Evolutionary conservation across 257 asterid species (phyloP), one percentile per base, ranked within the genome.

Genomic region (Penstemon eatonii): DNA sequence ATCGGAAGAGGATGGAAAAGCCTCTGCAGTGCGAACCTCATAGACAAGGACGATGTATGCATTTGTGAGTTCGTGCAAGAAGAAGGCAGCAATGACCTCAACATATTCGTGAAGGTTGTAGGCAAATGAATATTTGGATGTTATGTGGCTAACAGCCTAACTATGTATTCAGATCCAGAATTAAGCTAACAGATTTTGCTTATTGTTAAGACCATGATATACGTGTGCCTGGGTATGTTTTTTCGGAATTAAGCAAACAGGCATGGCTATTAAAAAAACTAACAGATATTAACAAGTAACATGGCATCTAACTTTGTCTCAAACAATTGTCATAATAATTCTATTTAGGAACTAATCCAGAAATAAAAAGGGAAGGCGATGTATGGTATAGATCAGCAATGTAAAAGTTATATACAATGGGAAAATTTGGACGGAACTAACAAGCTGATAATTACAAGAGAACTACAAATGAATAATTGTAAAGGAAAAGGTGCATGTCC

Each of bases 401-500:
- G 33, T 25, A 25, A 25, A 25, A 25, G 33, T 1, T 25, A 25
- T 25, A 25, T 25, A 25, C 33, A 25, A 25, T 25, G 33, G 33
- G 33, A 40, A 59, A 63, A 19, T 19, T 43, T 33, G 67, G 25
- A 63, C 47, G 52, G 66, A 19, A n/a, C 5, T 56, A 19, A 58
- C 51, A 65, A 36, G 60, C 68, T 18, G 58, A 68, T 77, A 71
- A 68, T 60, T 69, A 75, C 80, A 80, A 57, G 46, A 11, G 42
- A 72, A 56, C 42, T 60, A 69, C 43, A 49, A 36, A 63, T 39
- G 38, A 49, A 36, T 56, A 12, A 37, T 46, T 37, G 18, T 43
- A 40, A 45, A 75, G 37, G 50, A 65, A 55, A 53, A 75, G 61
- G 66, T 78, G 68, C 65, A 57, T 7, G 62, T 63, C 49, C 54